phyloP scores from a whole-genome alignment of 176 grass and related monocot genomes.

The Bothriochloa decipiens region DNA sequence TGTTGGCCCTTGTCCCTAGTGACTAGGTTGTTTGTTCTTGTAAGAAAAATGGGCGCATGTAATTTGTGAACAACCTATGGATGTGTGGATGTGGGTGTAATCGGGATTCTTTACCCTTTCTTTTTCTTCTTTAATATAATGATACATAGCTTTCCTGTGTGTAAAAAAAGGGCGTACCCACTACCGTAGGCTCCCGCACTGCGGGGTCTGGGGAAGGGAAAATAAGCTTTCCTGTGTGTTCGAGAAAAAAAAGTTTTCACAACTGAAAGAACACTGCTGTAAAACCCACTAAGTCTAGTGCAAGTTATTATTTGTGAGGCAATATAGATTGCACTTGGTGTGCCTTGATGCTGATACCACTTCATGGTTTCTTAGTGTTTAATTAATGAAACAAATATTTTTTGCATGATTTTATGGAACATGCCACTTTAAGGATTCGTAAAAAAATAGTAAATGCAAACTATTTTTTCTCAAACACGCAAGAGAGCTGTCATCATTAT shows the following conservation, averaged over 20 bases:
- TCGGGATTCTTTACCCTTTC: not conserved
- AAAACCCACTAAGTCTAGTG: not conserved
- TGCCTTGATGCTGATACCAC: conserved; percentile 22
- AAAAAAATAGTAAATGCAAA: conserved; percentile 23
- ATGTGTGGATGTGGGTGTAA: not conserved
- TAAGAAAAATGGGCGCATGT: not conserved
- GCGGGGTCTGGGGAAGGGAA: too few relatives aligned
- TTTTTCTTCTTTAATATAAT: not conserved
- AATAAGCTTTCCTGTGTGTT: too few relatives aligned
- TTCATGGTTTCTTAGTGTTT: conserved; percentile 19
- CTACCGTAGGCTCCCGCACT: too few relatives aligned
- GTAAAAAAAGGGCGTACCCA: too few relatives aligned
- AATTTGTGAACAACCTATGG: not conserved
- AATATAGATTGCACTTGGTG: not conserved
- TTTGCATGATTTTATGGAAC: conserved; percentile 10
- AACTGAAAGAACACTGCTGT: conserved; percentile 15
- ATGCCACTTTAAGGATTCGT: not conserved
- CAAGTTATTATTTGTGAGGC: conserved; percentile 18
- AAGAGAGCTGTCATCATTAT: too few relatives aligned
- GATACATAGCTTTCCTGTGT: too few relatives aligned
- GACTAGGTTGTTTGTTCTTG: too few relatives aligned
- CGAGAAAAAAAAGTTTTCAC: not conserved
- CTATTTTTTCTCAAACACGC: not conserved
- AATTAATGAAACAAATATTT: not conserved
- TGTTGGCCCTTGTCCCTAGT: not conserved